Percentiles rank a stretch among this genome's conserved stretches.
Evolutionary conservation across 768 basidiomycete genomes (phyloP).

Genomic region (Russula dissimulans): DNA sequence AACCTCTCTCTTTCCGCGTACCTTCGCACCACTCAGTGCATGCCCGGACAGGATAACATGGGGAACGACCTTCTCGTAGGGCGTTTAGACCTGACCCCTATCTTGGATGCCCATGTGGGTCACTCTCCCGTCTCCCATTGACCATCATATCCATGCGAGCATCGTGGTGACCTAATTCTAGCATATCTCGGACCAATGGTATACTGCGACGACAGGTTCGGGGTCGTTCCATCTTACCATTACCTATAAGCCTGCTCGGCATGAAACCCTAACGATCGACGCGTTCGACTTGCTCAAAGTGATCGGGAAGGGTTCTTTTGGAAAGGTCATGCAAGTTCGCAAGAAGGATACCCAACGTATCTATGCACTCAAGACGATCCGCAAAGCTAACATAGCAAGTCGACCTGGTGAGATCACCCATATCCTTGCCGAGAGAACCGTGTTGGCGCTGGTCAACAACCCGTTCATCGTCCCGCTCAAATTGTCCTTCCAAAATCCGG

Average conservation of each 20-base stretch:
- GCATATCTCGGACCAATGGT: conserved; percentile 90
- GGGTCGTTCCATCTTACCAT: conserved; percentile 96
- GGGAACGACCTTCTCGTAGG: conserved; percentile 93
- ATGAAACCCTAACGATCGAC: conserved; percentile 86
- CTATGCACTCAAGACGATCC: conserved; percentile 96
- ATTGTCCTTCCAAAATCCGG: conserved; percentile 96
- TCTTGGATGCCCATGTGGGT: conserved; percentile 67
- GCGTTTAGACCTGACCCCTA: conserved; percentile 82
- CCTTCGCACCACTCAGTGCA: conserved; percentile 68
- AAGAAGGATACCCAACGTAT: conserved; percentile 98
- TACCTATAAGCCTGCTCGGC: conserved; percentile 80
- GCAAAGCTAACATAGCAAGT: conserved; percentile 95
- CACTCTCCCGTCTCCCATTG: background rate
- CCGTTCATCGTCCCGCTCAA: conserved; percentile 99
- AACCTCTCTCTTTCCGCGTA: conserved; percentile 90
- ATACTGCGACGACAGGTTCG: conserved; percentile 67
- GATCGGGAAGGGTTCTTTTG: conserved; percentile 95
- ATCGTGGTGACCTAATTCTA: conserved; percentile 24
- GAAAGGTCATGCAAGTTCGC: conserved; percentile 99
- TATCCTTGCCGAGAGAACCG: conserved; percentile 93
- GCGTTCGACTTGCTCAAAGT: conserved; percentile 96
- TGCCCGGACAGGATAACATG: conserved; percentile 83
- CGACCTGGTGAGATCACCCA: conserved; percentile 96
- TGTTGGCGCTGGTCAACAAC: conserved; percentile 93
- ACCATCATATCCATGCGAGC: background rate